A percentile compares a stretch with the other conserved stretches of the same genome.
Conservation (phyloP, 108 stramenopile species). For the Aurantiochytrium sp. region DNA sequence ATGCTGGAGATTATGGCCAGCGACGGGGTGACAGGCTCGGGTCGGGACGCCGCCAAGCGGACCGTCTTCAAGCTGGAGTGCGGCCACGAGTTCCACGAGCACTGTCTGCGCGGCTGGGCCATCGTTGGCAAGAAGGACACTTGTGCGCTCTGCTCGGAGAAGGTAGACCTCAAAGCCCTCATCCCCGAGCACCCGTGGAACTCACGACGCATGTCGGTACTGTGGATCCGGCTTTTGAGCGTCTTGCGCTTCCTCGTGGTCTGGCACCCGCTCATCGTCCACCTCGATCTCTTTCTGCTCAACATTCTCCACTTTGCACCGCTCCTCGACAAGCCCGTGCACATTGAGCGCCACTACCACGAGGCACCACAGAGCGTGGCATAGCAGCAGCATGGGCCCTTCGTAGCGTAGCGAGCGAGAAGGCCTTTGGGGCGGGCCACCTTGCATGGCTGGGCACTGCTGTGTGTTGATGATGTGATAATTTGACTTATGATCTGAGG, state of each 20-base stretch:
- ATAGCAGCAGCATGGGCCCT: too few relatives aligned
- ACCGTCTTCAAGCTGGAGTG: neutral
- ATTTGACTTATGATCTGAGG: too few relatives aligned
- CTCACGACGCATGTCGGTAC: neutral
- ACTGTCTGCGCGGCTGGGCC: neutral
- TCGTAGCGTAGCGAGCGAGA: too few relatives aligned
- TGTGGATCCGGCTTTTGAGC: neutral
- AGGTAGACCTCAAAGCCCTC: neutral
- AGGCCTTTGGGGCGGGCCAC: too few relatives aligned
- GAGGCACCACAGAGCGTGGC: neutral
- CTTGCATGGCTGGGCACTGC: too few relatives aligned
- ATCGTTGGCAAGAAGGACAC: slow-evolving; percentile 20
- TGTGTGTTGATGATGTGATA: too few relatives aligned
- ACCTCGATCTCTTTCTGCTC: neutral
- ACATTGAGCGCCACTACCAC: neutral
- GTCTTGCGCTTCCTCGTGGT: slow-evolving; percentile 16
- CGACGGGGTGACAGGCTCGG: neutral
- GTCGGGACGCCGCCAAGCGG: neutral
- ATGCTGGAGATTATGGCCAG: neutral
- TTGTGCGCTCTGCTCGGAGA: neutral
- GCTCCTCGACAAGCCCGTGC: neutral
- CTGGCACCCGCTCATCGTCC: slow-evolving; percentile 2
- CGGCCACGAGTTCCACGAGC: slow-evolving; percentile 11
- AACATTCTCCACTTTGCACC: neutral
- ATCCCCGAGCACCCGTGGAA: slow-evolving; percentile 9